Conservation (phyloP, 2,329 filamentous ascomycete genomes). For the Podosphaera leucotricha region DNA sequence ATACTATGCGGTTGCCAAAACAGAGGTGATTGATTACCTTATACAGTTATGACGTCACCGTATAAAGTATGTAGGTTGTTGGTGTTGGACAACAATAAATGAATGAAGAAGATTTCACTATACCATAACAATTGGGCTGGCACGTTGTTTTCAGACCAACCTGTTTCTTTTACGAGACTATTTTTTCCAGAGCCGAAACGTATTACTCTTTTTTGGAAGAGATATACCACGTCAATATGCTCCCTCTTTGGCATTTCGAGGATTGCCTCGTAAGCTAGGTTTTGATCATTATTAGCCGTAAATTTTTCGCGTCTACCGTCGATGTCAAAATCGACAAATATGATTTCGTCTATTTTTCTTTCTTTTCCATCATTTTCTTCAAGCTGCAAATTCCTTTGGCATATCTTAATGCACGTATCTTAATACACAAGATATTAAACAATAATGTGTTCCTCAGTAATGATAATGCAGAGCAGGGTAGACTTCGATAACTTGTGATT, state of each 20-base stretch:
- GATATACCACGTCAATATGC: neutral
- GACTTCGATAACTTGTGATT: no score
- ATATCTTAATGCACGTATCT: conserved; percentile 46
- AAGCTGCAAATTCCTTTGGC: conserved; percentile 59
- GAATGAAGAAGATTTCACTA: no score
- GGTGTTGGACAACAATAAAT: no score
- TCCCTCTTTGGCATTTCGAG: neutral
- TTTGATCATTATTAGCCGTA: neutral
- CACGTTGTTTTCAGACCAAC: neutral
- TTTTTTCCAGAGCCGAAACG: neutral
- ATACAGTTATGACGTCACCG: no score
- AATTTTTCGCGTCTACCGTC: neutral
- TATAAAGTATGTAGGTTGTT: no score
- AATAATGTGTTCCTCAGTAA: no score
- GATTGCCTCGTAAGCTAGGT: neutral
- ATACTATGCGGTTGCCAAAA: no score
- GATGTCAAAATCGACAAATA: neutral
- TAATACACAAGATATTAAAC: no score
- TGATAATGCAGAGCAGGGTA: no score
- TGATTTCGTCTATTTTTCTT: neutral
- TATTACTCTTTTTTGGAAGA: neutral
- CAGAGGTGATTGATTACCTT: no score
- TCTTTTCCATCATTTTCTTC: conserved; percentile 30
- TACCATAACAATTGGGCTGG: no score
- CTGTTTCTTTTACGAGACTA: neutral